phyloP scores from a whole-genome alignment of 1,139 yeast species.

The Spathaspora jeffriesii region DNA sequence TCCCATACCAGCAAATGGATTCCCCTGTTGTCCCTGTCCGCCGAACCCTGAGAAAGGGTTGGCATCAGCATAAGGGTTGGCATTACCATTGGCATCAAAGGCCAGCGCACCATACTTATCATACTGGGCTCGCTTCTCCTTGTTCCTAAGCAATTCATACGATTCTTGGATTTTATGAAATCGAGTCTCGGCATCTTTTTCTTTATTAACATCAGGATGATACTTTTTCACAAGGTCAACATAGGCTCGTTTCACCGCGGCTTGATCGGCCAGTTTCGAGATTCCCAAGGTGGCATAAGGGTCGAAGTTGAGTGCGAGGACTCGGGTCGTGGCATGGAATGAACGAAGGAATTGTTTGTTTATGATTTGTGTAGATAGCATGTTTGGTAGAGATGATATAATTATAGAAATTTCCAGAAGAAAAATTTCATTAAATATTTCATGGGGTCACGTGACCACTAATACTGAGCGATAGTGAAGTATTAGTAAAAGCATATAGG shows the following conservation, averaged over 20 bases:
- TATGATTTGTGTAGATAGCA: not conserved
- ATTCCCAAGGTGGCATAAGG: conserved; percentile 89
- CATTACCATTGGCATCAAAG: conserved; percentile 67
- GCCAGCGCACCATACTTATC: conserved; percentile 93
- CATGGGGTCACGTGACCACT: not conserved
- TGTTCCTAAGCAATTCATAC: conserved; percentile 87
- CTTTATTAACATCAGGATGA: conserved; percentile 97
- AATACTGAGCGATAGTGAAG: no score
- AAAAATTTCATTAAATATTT: not conserved
- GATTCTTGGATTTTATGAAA: conserved; percentile 95
- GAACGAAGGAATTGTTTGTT: conserved; percentile 12
- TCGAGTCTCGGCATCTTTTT: conserved; percentile 79
- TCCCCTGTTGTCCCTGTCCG: conserved; percentile 26
- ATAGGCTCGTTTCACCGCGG: conserved; percentile 92
- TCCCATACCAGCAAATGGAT: conserved; percentile 50
- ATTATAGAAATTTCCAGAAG: conserved; percentile 2
- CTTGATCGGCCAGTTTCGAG: conserved; percentile 64
- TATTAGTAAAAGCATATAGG: no score
- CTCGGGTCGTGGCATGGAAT: conserved; percentile 27
- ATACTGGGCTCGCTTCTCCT: conserved; percentile 82
- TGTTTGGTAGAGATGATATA: not conserved
- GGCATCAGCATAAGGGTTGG: conserved; percentile 52
- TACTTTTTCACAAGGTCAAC: conserved; percentile 89
- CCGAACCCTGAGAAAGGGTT: conserved; percentile 41
- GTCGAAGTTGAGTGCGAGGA: conserved; percentile 46